A percentile compares a stretch with the other conserved stretches of the same genome.
phyloP scores from a whole-genome alignment of 129 eudicot genomes.

The Logfia minima region DNA sequence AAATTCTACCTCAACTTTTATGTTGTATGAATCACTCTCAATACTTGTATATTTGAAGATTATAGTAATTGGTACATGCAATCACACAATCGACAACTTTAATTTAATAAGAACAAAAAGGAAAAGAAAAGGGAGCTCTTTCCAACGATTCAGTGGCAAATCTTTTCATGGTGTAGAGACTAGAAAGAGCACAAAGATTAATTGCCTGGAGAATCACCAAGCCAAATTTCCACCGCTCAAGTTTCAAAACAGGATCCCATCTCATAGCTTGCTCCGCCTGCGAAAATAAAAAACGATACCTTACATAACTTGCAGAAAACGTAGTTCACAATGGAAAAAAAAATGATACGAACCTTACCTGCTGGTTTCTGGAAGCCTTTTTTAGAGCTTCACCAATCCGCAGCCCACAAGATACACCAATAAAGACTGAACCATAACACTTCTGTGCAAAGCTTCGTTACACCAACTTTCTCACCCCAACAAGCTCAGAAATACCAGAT shows the following conservation, averaged over 20 bases:
- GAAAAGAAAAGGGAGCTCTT: neutral
- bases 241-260: slow-evolving; percentile 10
- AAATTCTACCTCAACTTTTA: neutral
- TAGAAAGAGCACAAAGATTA: slow-evolving; percentile 10
- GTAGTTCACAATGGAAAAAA: neutral
- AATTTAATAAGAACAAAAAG: neutral
- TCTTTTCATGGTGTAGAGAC: slow-evolving; percentile 13
- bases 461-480: slow-evolving; percentile 14
- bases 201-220: slow-evolving; percentile 2
- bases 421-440: slow-evolving; percentile 17
- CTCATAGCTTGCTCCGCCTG: slow-evolving; percentile 30
- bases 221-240: slow-evolving; percentile 8
- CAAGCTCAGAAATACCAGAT: slow-evolving; percentile 21
- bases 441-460: slow-evolving; percentile 24
- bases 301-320: neutral
- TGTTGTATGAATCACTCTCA: neutral
- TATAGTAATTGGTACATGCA: slow-evolving; percentile 2
- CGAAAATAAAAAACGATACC: neutral
- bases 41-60: neutral
- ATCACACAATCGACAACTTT: slow-evolving; percentile 10
- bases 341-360: neutral
- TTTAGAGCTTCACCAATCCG: slow-evolving; percentile 19
- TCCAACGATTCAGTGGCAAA: slow-evolving; percentile 7
- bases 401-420: neutral
- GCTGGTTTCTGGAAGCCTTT: slow-evolving; percentile 18